Base-by-base conservation (phyloP, 306 rosid genomes). In the Rubus parviflorus region DNA sequence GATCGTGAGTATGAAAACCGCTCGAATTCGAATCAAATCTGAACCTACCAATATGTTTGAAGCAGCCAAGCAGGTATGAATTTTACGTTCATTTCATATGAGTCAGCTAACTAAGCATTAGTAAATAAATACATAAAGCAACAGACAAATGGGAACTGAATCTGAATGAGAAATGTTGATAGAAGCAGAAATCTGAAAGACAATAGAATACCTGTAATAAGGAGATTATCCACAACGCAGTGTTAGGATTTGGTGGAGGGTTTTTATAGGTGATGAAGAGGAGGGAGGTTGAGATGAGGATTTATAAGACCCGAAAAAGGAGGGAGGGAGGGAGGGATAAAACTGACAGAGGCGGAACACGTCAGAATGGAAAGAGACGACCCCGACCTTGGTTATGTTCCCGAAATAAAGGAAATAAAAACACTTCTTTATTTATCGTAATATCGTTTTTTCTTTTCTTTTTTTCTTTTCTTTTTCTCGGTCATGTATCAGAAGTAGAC, bases 301-400 rank as follows among this genome's bases (percentile, higher is more conserved):
- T 83, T 81, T 87, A 85, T 83, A 87, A 79, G 81, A 75, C 43
- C 81, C 75, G 77, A 47, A 78, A 65, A 40, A 40, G 53, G 43
- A 78, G 72, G n/a, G 62, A 65, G 72, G n/a, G 62, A 65, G 11
- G 77, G 80, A 69, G 56, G 68, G 89, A 84, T 84, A 76, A 83
- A 77, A 79, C 19, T 81, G 79, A 74, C 73, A 70, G 43, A 41
- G 40, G 35, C 46, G 46, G 70, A 87, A 77, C 85, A 76, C 85
- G 87, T 86, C 80, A 82, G 83, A 66, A 12, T 4, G 35, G 22
- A 30, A 51, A 60, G 14, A 49, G 67, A 57, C 52, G 8, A 30
- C 35, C 16, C 22, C 79, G 53, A 60, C 20, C 47, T 7, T 25
- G 68, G 67, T 41, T 51, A 16, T 48, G 57, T 70, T 79, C 83